phyloP scores from a whole-genome alignment of 73 alveolate genomes.

The Paramecium pentaurelia region DNA sequence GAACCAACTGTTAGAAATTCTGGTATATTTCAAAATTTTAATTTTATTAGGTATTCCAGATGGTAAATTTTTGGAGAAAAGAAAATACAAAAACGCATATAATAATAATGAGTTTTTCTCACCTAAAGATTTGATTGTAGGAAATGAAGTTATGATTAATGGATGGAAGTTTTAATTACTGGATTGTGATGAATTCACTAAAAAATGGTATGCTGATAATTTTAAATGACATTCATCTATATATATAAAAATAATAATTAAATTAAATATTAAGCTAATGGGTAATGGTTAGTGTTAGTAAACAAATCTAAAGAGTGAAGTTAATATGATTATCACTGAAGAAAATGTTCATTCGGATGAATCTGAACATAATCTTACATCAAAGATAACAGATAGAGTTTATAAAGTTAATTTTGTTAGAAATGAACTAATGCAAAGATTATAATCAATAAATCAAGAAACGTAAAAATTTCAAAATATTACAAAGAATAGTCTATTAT shows the following conservation, averaged over 20 bases:
- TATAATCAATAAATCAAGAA: background rate
- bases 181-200: slow-evolving; percentile 85
- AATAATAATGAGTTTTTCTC: slow-evolving; percentile 69
- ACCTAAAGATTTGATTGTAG: slow-evolving; percentile 84
- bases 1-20: slow-evolving; percentile 94
- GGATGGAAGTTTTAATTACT: slow-evolving; percentile 80
- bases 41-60: slow-evolving; percentile 78
- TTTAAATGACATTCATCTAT: background rate
- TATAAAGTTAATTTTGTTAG: slow-evolving; percentile 24
- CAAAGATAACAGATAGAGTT: slow-evolving; percentile 7
- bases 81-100: slow-evolving; percentile 75
- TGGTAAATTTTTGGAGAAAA: slow-evolving; percentile 81
- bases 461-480: background rate
- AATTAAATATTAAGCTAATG: background rate
- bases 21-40: background rate
- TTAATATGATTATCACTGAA: slow-evolving; percentile 11
- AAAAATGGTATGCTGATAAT: slow-evolving; percentile 70
- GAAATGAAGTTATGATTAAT: slow-evolving; percentile 80
- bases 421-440: slow-evolving; percentile 7
- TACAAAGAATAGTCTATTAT: background rate
- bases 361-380: background rate
- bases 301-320: background rate
- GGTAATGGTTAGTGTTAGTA: background rate
- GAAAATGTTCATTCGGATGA: slow-evolving; percentile 8
- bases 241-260: background rate